phyloP scores from a whole-genome alignment of 1,284 basidiomycete species.

The Crocinoboletus sp. region DNA sequence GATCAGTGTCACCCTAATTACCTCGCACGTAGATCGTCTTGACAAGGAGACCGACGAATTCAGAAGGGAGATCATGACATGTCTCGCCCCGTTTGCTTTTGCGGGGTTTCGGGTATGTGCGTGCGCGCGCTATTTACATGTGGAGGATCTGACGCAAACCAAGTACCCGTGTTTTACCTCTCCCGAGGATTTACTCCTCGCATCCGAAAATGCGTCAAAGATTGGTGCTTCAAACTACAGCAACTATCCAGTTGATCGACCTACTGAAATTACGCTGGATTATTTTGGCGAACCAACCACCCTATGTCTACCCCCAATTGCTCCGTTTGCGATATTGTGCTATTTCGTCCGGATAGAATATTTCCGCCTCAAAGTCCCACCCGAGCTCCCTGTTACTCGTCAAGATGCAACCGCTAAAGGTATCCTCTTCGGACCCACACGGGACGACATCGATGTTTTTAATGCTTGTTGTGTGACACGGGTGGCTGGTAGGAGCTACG shows the following conservation, averaged over 20 bases:
- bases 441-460: slow-evolving; percentile 42
- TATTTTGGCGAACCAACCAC: slow-evolving; percentile 40
- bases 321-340: slow-evolving; percentile 42
- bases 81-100: slow-evolving; percentile 42
- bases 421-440: slow-evolving; percentile 36
- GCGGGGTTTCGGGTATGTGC: slow-evolving; percentile 45
- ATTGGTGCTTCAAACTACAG: slow-evolving; percentile 2
- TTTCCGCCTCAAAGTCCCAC: slow-evolving; percentile 33
- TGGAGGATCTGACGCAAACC: slow-evolving; percentile 10
- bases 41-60: slow-evolving; percentile 35
- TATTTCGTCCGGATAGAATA: slow-evolving; percentile 44
- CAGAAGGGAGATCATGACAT: slow-evolving; percentile 34
- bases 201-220: slow-evolving; percentile 2
- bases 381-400: slow-evolving; percentile 32
- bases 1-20: neutral
- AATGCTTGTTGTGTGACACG: slow-evolving; percentile 38
- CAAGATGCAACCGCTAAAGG: slow-evolving; percentile 23
- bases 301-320: slow-evolving; percentile 37
- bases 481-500: slow-evolving; percentile 24
- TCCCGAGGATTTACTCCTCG: slow-evolving; percentile 23
- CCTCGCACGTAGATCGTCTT: slow-evolving; percentile 30
- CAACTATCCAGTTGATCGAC: slow-evolving; percentile 27
- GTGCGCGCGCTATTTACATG: slow-evolving; percentile 2
- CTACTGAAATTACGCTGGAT: slow-evolving; percentile 27
- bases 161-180: slow-evolving; percentile 33